Evolutionary conservation across 2,329 filamentous ascomycete genomes (phyloP), one percentile per base, ranked within the genome.

Genomic region (Cylindrodendrum hubeiense): DNA sequence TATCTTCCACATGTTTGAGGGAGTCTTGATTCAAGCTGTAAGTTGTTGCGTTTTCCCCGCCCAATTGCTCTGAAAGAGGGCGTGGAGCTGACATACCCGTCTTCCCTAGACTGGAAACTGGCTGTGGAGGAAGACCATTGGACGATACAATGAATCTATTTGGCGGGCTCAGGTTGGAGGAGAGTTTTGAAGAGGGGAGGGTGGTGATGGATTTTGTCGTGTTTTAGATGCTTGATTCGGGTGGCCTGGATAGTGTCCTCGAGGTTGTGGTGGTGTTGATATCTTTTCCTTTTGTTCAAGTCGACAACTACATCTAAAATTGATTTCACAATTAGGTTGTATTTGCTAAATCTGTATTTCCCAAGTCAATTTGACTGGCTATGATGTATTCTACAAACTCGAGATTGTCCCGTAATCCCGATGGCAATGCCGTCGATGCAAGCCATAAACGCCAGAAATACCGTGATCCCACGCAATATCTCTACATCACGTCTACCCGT

Each of bases 1-100:
- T 17, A 44, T 63, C 19, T 17, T 52, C 26, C 60, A 63, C 53
- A 63, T 63, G 60, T 63, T 63, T 57, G 53, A 51, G n/a, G 60
- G 60, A 22, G 60, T 63, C 15, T 39, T 39, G 6, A 22, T 63
- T 3, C 52, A 63, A 39, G 60, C 54, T 12, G 60, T 63, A 51
- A 30, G 60, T 52, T 26, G 5, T 26, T 24, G 22, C 12, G n/a
- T n/a, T n/a, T n/a, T n/a, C n/a, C n/a, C n/a, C n/a, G n/a, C n/a
- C n/a, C n/a, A n/a, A 28, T n/a, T 28, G 44, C 9, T 10, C 8
- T n/a, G 24, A 33, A 15, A 22, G 13, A 28, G 50, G 39, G 39
- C 28, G n/a, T 13, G 24, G 7, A 22, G 8, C 44, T 47, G 44
- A 47, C 7, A 15, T 21, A 3, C 4, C 15, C 5, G 34, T n/a